A percentile compares a stretch with the other conserved stretches of the same genome.
Evolutionary conservation across 257 asterid species (phyloP).

Genomic region (Solanum habrochaites): DNA sequence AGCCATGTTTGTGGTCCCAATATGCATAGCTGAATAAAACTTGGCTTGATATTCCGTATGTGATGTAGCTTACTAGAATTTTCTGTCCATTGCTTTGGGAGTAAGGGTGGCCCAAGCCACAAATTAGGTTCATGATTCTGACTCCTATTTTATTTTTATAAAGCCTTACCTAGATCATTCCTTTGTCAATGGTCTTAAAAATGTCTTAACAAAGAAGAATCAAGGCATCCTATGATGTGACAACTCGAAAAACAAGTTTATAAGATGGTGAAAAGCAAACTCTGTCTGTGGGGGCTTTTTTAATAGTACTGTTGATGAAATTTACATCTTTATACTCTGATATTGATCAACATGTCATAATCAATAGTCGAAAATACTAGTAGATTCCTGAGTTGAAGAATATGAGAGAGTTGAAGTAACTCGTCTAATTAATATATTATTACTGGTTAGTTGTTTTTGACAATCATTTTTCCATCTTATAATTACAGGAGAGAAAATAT

Average conservation of each 20-base stretch:
- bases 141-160: neutral
- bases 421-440: neutral
- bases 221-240: neutral
- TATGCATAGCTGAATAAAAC: neutral
- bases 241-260: neutral
- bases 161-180: neutral
- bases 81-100: neutral
- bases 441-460: neutral
- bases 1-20: neutral
- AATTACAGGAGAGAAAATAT: slow-evolving; percentile 82
- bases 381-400: neutral
- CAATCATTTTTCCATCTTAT: neutral
- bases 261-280: neutral
- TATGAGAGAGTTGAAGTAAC: neutral
- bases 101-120: neutral
- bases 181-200: neutral
- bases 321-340: neutral
- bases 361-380: neutral
- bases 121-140: neutral
- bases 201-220: neutral
- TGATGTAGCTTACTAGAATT: neutral
- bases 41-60: neutral
- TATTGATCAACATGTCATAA: neutral
- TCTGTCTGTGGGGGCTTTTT: neutral
- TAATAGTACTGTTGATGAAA: neutral